Evolutionary conservation across 352 stramenopile species (phyloP).

Genomic region (Phytopythium aichiense): DNA sequence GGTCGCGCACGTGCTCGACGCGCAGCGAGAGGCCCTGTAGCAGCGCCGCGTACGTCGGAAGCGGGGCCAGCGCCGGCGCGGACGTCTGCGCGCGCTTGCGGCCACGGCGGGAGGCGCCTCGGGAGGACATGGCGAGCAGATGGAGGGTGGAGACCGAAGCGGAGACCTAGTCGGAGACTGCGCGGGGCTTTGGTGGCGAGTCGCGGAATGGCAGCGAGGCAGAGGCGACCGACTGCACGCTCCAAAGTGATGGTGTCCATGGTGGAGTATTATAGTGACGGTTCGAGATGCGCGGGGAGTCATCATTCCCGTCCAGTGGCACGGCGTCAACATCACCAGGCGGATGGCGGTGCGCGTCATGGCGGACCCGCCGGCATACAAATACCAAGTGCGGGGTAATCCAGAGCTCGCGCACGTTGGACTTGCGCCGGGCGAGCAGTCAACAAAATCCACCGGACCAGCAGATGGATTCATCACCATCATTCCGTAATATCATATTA

Average conservation of each 20-base stretch:
- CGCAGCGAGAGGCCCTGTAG: constrained; percentile 19
- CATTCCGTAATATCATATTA: neutral
- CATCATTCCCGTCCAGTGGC: neutral
- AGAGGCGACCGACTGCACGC: neutral
- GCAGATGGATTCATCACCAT: constrained; percentile 1
- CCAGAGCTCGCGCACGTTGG: neutral
- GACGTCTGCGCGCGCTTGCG: constrained; percentile 12
- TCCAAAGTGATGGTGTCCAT: too few species aligned
- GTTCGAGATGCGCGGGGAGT: neutral
- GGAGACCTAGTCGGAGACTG: neutral
- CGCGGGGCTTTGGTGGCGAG: neutral
- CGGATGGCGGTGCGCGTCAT: neutral
- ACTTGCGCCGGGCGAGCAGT: constrained; percentile 2
- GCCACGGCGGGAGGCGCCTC: constrained; percentile 12
- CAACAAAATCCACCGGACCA: constrained; percentile 3
- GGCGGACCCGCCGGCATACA: neutral
- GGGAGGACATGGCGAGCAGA: neutral
- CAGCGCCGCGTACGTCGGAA: constrained; percentile 25
- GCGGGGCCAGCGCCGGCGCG: constrained; percentile 1
- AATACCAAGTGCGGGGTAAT: neutral
- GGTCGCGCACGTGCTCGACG: constrained; percentile 10
- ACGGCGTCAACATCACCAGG: neutral
- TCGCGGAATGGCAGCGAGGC: neutral
- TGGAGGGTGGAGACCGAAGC: neutral
- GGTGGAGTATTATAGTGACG: neutral